Percentiles rank a stretch among this genome's conserved stretches.
Evolutionary conservation across 495 filamentous ascomycete species (phyloP).

Genomic region (Tuber calosporum): DNA sequence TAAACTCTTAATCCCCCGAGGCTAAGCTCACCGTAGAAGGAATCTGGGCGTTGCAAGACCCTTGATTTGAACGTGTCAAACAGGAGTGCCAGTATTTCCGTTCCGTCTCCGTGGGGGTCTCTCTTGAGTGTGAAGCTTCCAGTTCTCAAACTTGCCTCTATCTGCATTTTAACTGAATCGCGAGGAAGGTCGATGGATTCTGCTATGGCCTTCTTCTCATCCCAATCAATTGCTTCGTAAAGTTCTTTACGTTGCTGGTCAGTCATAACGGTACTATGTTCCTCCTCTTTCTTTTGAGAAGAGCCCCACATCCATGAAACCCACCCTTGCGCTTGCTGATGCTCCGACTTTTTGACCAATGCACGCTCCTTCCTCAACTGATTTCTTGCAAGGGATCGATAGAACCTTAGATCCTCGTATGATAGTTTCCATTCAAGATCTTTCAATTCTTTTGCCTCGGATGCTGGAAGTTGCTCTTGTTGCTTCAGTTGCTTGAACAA

Average conservation of each 20-base stretch:
- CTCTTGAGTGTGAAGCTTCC: conserved; percentile 90
- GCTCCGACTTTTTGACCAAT: conserved; percentile 55
- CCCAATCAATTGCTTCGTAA: conserved; percentile 95
- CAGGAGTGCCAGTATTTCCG: conserved; percentile 77
- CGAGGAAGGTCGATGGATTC: conserved; percentile 82
- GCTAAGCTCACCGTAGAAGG: conserved; percentile 76
- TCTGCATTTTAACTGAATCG: conserved; percentile 83
- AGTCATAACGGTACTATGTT: conserved; percentile 71
- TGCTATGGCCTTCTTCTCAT: conserved; percentile 83
- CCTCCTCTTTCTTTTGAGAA: conserved; percentile 56
- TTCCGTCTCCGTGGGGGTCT: conserved; percentile 69
- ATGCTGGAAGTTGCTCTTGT: conserved; percentile 60
- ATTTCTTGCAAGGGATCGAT: conserved; percentile 87
- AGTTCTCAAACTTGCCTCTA: conserved; percentile 80
- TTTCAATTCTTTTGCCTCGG: conserved; percentile 65
- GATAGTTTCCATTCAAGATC: conserved; percentile 76
- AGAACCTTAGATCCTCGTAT: conserved; percentile 96
- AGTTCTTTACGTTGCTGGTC: conserved; percentile 94
- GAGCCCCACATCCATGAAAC: conserved; percentile 74
- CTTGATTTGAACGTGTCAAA: conserved; percentile 91
- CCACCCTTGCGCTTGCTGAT: conserved; percentile 69
- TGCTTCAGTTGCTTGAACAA: conserved; percentile 91
- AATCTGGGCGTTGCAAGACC: conserved; percentile 78
- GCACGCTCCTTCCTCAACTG: conserved; percentile 92
- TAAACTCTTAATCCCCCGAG: conserved; percentile 90